Base-by-base conservation (phyloP, 1,284 basidiomycete genomes). In the Filobasidium uniguttulatum region DNA sequence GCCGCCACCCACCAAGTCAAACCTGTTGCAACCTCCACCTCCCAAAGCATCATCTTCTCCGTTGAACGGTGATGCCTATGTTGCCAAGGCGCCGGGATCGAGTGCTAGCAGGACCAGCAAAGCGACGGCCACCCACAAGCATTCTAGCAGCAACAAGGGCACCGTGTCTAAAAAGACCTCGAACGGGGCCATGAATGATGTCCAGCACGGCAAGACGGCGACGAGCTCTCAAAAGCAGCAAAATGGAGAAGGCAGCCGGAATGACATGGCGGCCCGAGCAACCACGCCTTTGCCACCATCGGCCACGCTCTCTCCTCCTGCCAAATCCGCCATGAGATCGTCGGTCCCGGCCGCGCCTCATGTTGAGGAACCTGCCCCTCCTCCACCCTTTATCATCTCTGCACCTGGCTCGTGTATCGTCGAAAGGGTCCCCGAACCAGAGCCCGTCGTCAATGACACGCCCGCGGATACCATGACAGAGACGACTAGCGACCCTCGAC, bases 311-410 rank as follows among this genome's bases (percentile, higher is more conserved):
- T 59, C 59, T 22, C 67, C 68, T 14, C 67, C 68, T 1, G 57
- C 67, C 17, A 70, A 68, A 52, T 68, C 67, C 7, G 65, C 68
- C 15, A 57, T 68, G 38, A 58, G 68, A 34, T 60, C 68, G 2
- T 56, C 61, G 3, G 61, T 49, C 3, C 53, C 53, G 14, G 35
- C 48, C 5, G 48, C 53, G 5, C 34, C n/a, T 0, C 31, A 36
- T 26, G 28, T 23, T 29, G 15, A 34, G 33, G 23, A 38, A 28
- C n/a, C n/a, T 17, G 45, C 50, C 7, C 35, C 49, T 10, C 50
- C 44, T 20, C 50, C 50, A 8, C 38, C 48, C 9, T 54, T 50
- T 33, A 54, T 54, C 29, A 45, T 54, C 25, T 50, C 36, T 17
- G 53, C 53, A 1, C 53, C 53, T 3, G 45, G 45, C 17, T 41